These are phyloP conservation scores for Angomonas ambiguus DNA, from an alignment of 208 protist genomes.

Conservation along the genomic window DNA sequence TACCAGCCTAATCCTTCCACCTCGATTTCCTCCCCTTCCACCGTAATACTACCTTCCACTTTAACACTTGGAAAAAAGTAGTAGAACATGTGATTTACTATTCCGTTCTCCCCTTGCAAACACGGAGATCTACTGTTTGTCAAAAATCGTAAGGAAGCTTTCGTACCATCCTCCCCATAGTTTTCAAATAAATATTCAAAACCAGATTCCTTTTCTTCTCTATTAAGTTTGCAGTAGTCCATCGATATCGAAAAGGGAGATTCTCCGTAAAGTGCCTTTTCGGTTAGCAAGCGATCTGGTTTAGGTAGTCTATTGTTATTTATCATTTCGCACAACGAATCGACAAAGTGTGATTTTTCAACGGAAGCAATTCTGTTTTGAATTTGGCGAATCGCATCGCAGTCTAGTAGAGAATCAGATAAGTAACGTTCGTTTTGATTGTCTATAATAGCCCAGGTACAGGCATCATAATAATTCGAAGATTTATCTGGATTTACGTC, in stretches of 20 bases:
- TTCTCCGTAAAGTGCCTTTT: neutral
- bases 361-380: neutral
- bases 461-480: slow-evolving; percentile 31
- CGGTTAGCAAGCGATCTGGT: neutral
- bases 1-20: slow-evolving; percentile 47
- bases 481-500: slow-evolving; percentile 11
- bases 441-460: slow-evolving; percentile 57
- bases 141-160: neutral
- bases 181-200: slow-evolving; percentile 1
- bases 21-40: slow-evolving; percentile 17
- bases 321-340: neutral
- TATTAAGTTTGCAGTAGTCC: neutral
- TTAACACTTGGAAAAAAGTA: slow-evolving; percentile 47
- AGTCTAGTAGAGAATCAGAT: slow-evolving; percentile 43
- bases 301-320: neutral
- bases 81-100: slow-evolving; percentile 31
- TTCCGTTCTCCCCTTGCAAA: neutral
- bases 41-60: slow-evolving; percentile 27
- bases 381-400: slow-evolving; percentile 20
- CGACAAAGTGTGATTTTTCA: neutral
- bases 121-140: neutral
- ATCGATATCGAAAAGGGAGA: slow-evolving; percentile 22
- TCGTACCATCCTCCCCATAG: neutral
- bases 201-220: neutral
- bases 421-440: slow-evolving; percentile 34